phyloP scores from a whole-genome alignment of 495 filamentous ascomycete species.

The Filosporella fistucella region DNA sequence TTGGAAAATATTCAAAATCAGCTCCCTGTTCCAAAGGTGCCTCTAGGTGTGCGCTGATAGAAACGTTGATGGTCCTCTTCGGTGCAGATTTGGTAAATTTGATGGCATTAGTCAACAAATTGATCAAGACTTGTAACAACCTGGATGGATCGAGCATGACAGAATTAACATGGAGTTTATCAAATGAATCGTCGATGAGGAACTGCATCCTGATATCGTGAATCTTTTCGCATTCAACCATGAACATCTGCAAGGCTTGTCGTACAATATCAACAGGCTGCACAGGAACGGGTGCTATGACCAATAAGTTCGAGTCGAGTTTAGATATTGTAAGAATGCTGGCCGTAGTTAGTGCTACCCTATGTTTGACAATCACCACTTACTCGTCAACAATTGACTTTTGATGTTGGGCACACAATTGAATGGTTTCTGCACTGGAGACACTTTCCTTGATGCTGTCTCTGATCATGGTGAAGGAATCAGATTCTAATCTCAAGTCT shows the following conservation, averaged over 20 bases:
- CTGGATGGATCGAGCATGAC: slow-evolving; percentile 63
- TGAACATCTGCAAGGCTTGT: slow-evolving; percentile 71
- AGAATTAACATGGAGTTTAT: slow-evolving; percentile 61
- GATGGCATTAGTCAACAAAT: slow-evolving; percentile 73
- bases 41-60: slow-evolving; percentile 58
- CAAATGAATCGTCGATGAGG: slow-evolving; percentile 57
- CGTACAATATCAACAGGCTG: slow-evolving; percentile 64
- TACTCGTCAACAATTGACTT: slow-evolving; percentile 62
- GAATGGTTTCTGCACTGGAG: slow-evolving; percentile 77
- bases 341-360: not conserved
- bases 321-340: slow-evolving; percentile 74
- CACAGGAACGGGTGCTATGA: slow-evolving; percentile 69
- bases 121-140: slow-evolving; percentile 44
- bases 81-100: slow-evolving; percentile 62
- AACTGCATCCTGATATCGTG: slow-evolving; percentile 67
- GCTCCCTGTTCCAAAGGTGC: slow-evolving; percentile 36
- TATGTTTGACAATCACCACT: not conserved
- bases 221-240: slow-evolving; percentile 63
- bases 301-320: slow-evolving; percentile 73
- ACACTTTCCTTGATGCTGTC: slow-evolving; percentile 47
- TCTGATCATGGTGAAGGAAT: no score
- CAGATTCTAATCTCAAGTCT: no score
- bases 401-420: slow-evolving; percentile 76
- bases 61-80: slow-evolving; percentile 58
- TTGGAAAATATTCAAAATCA: slow-evolving; percentile 48